Evolutionary conservation across 2,329 filamentous ascomycete genomes (phyloP).

Genomic region (Tolypocladium inflatum): DNA sequence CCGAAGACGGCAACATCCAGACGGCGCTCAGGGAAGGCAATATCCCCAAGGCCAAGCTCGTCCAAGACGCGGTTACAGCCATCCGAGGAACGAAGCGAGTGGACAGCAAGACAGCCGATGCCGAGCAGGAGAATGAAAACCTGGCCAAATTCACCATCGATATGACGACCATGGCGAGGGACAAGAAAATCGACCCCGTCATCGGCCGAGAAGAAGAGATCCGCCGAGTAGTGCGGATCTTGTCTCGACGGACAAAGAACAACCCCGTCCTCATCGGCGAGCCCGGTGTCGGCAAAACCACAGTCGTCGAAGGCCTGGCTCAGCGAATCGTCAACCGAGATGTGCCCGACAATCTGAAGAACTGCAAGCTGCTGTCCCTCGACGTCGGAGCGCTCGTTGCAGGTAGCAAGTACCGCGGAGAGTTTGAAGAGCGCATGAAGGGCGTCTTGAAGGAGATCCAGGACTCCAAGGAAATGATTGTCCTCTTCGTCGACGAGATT

Average conservation of each 20-base stretch:
- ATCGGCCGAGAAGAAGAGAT: constrained; percentile 97
- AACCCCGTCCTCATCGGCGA: constrained; percentile 97
- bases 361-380: constrained; percentile 87
- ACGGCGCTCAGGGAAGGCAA: constrained; percentile 73
- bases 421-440: constrained; percentile 99
- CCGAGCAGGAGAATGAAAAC: constrained; percentile 88
- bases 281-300: constrained; percentile 97
- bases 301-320: constrained; percentile 90
- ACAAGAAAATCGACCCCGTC: constrained; percentile 96
- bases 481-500: constrained; percentile 97
- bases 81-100: constrained; percentile 90
- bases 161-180: constrained; percentile 91
- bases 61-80: constrained; percentile 82
- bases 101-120: constrained; percentile 92
- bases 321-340: constrained; percentile 94
- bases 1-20: constrained; percentile 70
- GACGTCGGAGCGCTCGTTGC: constrained; percentile 93
- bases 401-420: constrained; percentile 95
- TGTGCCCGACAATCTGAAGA: constrained; percentile 88
- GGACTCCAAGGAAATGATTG: constrained; percentile 90
- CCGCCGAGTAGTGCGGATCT: constrained; percentile 78
- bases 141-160: constrained; percentile 97
- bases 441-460: constrained; percentile 95
- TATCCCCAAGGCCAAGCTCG: constrained; percentile 80
- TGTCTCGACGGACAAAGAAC: constrained; percentile 93